Conservation (phyloP, 805 yeast genomes). For the Phaffomyces antillensis region DNA sequence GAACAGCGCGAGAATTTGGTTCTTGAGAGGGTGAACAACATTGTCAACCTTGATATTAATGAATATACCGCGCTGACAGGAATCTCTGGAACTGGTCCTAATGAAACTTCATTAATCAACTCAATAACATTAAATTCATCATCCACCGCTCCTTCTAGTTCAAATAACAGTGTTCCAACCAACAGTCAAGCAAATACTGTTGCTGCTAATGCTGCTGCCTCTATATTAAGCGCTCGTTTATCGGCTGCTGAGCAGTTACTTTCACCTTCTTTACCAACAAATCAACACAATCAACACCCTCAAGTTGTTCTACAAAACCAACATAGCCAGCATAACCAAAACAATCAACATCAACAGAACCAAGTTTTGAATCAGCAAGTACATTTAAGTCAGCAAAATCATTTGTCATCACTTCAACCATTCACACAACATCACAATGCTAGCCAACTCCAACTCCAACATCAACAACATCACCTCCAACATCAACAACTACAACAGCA, state of each 20-base stretch:
- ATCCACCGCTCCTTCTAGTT: background rate
- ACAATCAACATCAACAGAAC: constrained; percentile 1
- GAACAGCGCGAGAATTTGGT: constrained; percentile 18
- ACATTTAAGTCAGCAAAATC: constrained; percentile 5
- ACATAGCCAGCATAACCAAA: too few relatives aligned
- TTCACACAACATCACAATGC: constrained; percentile 3
- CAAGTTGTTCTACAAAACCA: too few relatives aligned
- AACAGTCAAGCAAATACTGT: background rate
- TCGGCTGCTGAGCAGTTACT: constrained; percentile 14
- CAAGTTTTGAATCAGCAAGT: constrained; percentile 6
- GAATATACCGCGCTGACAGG: constrained; percentile 13
- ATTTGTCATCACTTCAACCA: constrained; percentile 1
- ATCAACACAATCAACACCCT: background rate
- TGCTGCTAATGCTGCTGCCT: background rate
- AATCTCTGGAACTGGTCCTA: background rate
- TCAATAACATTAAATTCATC: constrained; percentile 19
- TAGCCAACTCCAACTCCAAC: constrained; percentile 5
- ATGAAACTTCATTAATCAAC: constrained; percentile 16
- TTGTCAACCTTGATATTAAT: constrained; percentile 15
- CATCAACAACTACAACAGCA: background rate
- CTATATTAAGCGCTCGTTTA: constrained; percentile 14
- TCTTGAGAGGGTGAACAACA: constrained; percentile 17
- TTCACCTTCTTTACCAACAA: constrained; percentile 13
- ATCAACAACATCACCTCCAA: constrained; percentile 1
- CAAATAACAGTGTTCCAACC: background rate